Percentiles rank a stretch among this genome's conserved stretches.
phyloP scores from a whole-genome alignment of 352 stramenopile genomes.

The Pythium aquatile region DNA sequence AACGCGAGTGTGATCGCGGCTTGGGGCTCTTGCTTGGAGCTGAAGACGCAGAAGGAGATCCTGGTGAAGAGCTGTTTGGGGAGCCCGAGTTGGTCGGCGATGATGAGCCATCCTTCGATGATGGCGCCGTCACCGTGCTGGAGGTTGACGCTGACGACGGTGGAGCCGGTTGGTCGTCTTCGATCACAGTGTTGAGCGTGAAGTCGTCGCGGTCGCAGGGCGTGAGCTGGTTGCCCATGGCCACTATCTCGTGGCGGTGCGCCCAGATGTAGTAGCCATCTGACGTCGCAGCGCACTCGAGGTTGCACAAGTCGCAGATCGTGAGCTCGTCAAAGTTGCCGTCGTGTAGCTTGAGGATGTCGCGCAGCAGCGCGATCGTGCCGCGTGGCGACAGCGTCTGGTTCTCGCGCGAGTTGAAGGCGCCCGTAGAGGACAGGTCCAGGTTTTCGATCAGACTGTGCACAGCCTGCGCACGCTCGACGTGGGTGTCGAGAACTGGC shows the following conservation, averaged over 20 bases:
- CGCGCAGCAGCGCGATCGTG: conserved; percentile 24
- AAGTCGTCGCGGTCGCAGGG: conserved; percentile 28
- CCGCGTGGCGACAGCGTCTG: conserved; percentile 20
- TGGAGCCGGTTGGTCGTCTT: not conserved
- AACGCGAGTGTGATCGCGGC: not conserved
- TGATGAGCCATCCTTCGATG: not conserved
- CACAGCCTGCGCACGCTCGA: conserved; percentile 7
- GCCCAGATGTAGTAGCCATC: conserved; percentile 28
- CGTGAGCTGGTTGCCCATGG: conserved; percentile 22
- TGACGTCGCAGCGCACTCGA: conserved; percentile 22
- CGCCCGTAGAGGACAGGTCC: conserved; percentile 4
- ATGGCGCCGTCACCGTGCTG: not conserved
- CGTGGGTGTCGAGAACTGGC: conserved; percentile 13
- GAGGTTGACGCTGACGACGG: not conserved
- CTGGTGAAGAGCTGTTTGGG: not conserved
- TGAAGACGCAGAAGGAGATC: not conserved
- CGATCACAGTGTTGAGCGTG: conserved; percentile 9
- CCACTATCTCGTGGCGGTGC: conserved; percentile 25
- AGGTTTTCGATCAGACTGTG: conserved; percentile 25
- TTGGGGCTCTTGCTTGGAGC: not conserved
- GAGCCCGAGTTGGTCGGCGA: conserved; percentile 7
- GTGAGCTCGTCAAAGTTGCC: conserved; percentile 24
- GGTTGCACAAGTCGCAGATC: conserved; percentile 24
- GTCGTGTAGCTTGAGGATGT: conserved; percentile 20
- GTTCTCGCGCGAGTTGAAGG: conserved; percentile 14